phyloP scores from a whole-genome alignment of 1,284 basidiomycete genomes.

The Puccinia polysora region DNA sequence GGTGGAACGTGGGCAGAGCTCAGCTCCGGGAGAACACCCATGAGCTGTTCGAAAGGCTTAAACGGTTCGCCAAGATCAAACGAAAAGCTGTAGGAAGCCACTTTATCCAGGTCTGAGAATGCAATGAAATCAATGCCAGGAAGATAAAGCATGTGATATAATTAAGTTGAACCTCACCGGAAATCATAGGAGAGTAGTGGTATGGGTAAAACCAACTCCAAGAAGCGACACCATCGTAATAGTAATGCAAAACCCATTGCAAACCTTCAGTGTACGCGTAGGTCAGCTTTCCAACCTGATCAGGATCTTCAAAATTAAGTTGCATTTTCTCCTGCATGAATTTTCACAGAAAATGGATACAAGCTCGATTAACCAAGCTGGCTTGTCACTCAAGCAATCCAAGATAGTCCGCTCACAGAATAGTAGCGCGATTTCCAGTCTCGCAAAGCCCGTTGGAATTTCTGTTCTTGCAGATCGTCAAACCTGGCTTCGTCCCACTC shows the following conservation, averaged over 20 bases:
- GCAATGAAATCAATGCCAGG: background rate
- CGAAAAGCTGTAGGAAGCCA: slow-evolving; percentile 73
- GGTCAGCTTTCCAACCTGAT: slow-evolving; percentile 50
- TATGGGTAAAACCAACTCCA: slow-evolving; percentile 55
- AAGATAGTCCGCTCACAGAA: slow-evolving; percentile 42
- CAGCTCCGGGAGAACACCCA: slow-evolving; percentile 91
- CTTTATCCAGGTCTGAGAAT: slow-evolving; percentile 70
- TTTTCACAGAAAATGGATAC: background rate
- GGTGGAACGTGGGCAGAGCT: slow-evolving; percentile 79
- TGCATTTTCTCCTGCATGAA: slow-evolving; percentile 68
- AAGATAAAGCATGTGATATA: too few species aligned
- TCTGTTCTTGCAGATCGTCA: slow-evolving; percentile 13
- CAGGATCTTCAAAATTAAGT: slow-evolving; percentile 64
- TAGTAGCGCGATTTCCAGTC: slow-evolving; percentile 91
- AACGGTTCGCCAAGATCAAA: slow-evolving; percentile 87
- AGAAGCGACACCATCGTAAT: slow-evolving; percentile 53
- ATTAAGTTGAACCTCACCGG: background rate
- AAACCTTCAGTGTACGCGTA: slow-evolving; percentile 53
- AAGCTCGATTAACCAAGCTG: background rate
- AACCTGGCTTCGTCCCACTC: slow-evolving; percentile 27
- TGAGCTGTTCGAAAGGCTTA: slow-evolving; percentile 90
- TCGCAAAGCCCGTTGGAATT: slow-evolving; percentile 57
- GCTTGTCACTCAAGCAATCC: background rate
- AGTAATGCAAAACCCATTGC: slow-evolving; percentile 54
- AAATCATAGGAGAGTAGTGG: slow-evolving; percentile 51